Evolutionary conservation across 768 basidiomycete species (phyloP), one percentile per base, ranked within the genome.

Genomic region (Amanita fuliginea): DNA sequence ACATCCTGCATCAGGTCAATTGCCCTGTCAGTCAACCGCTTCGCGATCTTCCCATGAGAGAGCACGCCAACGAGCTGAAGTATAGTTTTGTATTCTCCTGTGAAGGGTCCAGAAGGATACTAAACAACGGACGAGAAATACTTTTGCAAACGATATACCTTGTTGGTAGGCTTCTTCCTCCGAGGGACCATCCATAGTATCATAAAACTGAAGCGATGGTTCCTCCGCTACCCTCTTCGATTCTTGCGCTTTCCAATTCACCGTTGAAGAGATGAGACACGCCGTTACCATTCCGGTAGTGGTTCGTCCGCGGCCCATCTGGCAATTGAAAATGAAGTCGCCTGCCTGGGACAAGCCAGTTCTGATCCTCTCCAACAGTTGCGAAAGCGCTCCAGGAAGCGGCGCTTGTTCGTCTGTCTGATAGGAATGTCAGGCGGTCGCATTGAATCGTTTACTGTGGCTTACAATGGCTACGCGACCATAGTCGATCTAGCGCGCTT

Each of bases 1-100:
- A 99, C 94, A 54, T 94, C 93, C 66, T 89, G 86, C 88, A 93
- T 92, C 56, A 83, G 66, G 64, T 98, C 94, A 56, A 96, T 81
- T 1, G 86, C 91, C 19, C 79, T 70, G 62, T 98, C 95, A 0
- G 92, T 83, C 53, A 98, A 63, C 36, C 81, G 78, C 65, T 99
- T 99, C 9, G 96, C 95, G 8, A 82, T 69, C 64, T 97, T 97
- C 16, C 96, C 95, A 57, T 94, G 77, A 6, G 88, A 86, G 26
- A 97, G 75, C 9, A 97, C 85, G 4, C 90, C 85, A 41, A 96
- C 90, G 50, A 99, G 83, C 54, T 94, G 92, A 36, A 99, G 68
- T 54, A 98, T 96, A 3, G 84, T 88, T 71, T 97, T 97, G 72
- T 97, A 99, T 59, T 98, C 94, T 34, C 94, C 94, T 94, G n/a